Evolutionary conservation across 2,329 filamentous ascomycete genomes (phyloP), one percentile per base, ranked within the genome.

Genomic region (Leptoxyphium fumago): DNA sequence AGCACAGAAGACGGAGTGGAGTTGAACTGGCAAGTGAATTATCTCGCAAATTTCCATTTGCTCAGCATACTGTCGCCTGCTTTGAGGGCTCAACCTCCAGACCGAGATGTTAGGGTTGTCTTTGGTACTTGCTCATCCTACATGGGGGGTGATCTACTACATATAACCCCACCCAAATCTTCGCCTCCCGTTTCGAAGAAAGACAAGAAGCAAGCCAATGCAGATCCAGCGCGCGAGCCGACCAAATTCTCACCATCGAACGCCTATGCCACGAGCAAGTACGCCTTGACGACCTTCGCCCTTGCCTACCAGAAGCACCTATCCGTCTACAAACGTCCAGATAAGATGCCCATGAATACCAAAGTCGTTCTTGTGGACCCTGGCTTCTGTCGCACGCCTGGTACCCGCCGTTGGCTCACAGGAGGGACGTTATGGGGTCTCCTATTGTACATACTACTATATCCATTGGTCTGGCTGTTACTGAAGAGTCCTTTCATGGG

Each of bases 31-130:
- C 86, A 87, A 66, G 72, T 96, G 54, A 98, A 98, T 60, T 98
- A 87, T 62, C 73, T 98, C 34, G 82, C 87, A 50, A 96, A 95
- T 62, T 96, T 95, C 66, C 93, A 98, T 58, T 72, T 98, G 2
- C 72, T 98, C 39, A 84, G 84, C 51, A 93, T 98, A 28, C 71
- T 98, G 30, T 91, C 82, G 53, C 91, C 91, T 0, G 89, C 91
- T 0, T 72, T 98, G 47, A 78, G 86, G 51, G 86, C 84, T 1
- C 91, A 98, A 63, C 91, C 91, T 2, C 79, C 93, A 44, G 91
- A 98, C 61, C 78, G 91, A 55, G 91, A 98, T 61, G 86, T 98
- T 13, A 75, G 91, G 48, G 74, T 98, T 48, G 73, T 98, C 45
- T 77, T 96, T 51, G 73, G 84, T 1, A 93, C 84, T 0, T 98